These are phyloP conservation scores for Penicillium steckii DNA, from an alignment of 495 filamentous ascomycete species.

Conservation along the genomic window DNA sequence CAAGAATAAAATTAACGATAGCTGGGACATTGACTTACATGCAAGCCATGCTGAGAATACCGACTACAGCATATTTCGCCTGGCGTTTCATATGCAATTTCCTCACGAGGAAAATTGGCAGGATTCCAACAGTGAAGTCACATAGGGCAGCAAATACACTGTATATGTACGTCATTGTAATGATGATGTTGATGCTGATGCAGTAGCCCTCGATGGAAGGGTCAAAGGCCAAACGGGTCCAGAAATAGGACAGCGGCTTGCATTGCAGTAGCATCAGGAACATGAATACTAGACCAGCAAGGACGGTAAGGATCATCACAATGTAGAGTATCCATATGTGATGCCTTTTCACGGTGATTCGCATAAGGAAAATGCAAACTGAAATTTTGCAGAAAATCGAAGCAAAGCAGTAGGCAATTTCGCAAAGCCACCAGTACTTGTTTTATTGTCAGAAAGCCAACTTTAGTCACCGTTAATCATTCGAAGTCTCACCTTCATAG, in stretches of 20 bases:
- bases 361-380: slow-evolving; percentile 46
- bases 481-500: slow-evolving; percentile 34
- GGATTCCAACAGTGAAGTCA: slow-evolving; percentile 43
- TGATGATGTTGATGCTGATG: slow-evolving; percentile 34
- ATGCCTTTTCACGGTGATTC: slow-evolving; percentile 35
- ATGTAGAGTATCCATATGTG: slow-evolving; percentile 39
- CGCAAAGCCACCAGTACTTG: slow-evolving; percentile 44
- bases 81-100: slow-evolving; percentile 38
- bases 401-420: slow-evolving; percentile 43
- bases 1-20: neutral
- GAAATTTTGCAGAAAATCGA: slow-evolving; percentile 44
- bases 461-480: neutral
- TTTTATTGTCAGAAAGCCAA: neutral
- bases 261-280: slow-evolving; percentile 46
- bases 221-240: slow-evolving; percentile 30
- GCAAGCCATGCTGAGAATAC: slow-evolving; percentile 46
- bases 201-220: slow-evolving; percentile 34
- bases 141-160: slow-evolving; percentile 39
- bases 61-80: slow-evolving; percentile 38
- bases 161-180: slow-evolving; percentile 43
- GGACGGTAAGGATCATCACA: slow-evolving; percentile 36
- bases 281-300: slow-evolving; percentile 38
- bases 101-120: slow-evolving; percentile 37
- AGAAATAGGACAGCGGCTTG: slow-evolving; percentile 41
- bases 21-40: slow-evolving; percentile 30